phyloP scores from a whole-genome alignment of 2,329 filamentous ascomycete species.

The Hirsutella thompsonii region DNA sequence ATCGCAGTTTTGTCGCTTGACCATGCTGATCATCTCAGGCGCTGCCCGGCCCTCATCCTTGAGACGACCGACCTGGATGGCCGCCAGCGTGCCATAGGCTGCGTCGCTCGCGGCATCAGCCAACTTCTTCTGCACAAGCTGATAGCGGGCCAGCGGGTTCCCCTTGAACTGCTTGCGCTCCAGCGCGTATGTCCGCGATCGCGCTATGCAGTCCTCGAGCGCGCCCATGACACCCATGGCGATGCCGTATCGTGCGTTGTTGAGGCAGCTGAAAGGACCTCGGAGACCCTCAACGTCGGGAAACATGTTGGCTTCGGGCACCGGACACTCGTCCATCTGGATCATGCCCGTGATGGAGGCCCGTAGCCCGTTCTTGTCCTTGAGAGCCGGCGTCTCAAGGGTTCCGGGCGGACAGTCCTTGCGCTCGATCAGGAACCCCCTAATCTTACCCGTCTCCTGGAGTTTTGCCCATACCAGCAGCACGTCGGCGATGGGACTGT shows the following conservation, averaged over 20 bases:
- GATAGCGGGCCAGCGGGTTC: slow-evolving; percentile 90
- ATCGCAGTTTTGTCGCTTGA: slow-evolving; percentile 97
- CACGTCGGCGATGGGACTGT: slow-evolving; percentile 79
- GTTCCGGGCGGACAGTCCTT: slow-evolving; percentile 76
- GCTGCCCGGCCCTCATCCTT: slow-evolving; percentile 83
- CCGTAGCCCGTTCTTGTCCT: slow-evolving; percentile 88
- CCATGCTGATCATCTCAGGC: slow-evolving; percentile 94
- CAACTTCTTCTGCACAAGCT: slow-evolving; percentile 95
- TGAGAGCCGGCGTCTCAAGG: slow-evolving; percentile 80
- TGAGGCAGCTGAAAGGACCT: slow-evolving; percentile 88
- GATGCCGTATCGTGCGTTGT: slow-evolving; percentile 87
- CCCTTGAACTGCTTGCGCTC: slow-evolving; percentile 93
- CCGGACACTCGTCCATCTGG: slow-evolving; percentile 80
- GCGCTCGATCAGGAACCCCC: slow-evolving; percentile 82
- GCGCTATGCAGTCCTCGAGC: slow-evolving; percentile 76
- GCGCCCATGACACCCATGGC: slow-evolving; percentile 89
- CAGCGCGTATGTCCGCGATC: slow-evolving; percentile 75
- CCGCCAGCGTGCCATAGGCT: slow-evolving; percentile 80
- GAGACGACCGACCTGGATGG: slow-evolving; percentile 78
- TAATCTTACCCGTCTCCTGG: slow-evolving; percentile 82
- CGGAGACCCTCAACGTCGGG: slow-evolving; percentile 74
- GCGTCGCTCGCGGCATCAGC: slow-evolving; percentile 86
- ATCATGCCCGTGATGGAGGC: slow-evolving; percentile 98
- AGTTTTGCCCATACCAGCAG: slow-evolving; percentile 88
- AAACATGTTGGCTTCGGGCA: slow-evolving; percentile 87